Conservation (phyloP, 108 stramenopile species). For the Cyclotella kingstonii region DNA sequence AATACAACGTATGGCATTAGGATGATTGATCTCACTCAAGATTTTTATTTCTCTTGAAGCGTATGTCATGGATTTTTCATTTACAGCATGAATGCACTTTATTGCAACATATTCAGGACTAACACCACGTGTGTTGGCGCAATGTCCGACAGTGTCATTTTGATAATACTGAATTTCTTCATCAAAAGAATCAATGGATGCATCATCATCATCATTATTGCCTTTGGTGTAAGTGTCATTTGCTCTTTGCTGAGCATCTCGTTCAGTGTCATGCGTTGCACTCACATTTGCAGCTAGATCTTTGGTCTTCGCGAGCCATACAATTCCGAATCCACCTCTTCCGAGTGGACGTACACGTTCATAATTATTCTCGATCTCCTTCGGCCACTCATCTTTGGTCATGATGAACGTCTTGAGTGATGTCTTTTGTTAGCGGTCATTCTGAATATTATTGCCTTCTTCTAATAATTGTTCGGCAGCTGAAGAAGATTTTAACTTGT, state of each 20-base stretch:
- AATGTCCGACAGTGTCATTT: background rate
- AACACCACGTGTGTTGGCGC: background rate
- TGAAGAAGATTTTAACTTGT: too few relatives aligned
- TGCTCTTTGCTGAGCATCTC: background rate
- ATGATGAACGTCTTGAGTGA: too few relatives aligned
- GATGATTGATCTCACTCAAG: constrained; percentile 67
- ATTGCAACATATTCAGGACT: constrained; percentile 57
- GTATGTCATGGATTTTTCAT: constrained; percentile 64
- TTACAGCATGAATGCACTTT: constrained; percentile 72
- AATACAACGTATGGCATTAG: constrained; percentile 70
- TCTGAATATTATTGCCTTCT: too few relatives aligned
- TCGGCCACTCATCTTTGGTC: constrained; percentile 49
- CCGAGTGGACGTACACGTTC: constrained; percentile 73
- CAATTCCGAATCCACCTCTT: constrained; percentile 66
- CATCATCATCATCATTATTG: constrained; percentile 30
- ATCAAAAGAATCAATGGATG: constrained; percentile 23
- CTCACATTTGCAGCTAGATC: background rate
- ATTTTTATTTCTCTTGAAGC: constrained; percentile 79
- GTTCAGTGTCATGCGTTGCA: background rate
- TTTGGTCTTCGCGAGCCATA: constrained; percentile 69
- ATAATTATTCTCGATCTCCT: constrained; percentile 63
- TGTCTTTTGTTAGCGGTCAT: too few relatives aligned
- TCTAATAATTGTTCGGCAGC: too few relatives aligned
- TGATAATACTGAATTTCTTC: constrained; percentile 5
- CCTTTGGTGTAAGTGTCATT: background rate